Conservation (phyloP, 202 grass and related monocot species). For the Zizania palustris region DNA sequence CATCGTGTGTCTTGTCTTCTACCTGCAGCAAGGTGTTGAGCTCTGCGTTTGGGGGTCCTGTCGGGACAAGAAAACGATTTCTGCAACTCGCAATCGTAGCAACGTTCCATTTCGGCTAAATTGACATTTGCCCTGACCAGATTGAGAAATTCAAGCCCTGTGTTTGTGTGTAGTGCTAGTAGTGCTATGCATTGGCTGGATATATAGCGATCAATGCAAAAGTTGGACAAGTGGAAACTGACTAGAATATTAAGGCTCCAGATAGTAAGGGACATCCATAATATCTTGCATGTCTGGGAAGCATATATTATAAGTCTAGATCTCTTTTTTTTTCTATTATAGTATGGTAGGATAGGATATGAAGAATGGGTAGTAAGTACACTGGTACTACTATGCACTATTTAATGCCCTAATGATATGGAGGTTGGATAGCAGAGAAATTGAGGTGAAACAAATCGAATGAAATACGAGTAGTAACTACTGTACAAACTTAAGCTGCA, state of each 20-base stretch:
- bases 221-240: slow-evolving; percentile 44
- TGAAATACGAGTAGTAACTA: background rate
- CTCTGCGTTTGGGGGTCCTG: slow-evolving; percentile 8
- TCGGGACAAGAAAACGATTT: background rate
- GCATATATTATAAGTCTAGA: slow-evolving; percentile 52
- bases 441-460: background rate
- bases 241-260: slow-evolving; percentile 30
- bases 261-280: slow-evolving; percentile 52
- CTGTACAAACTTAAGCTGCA: background rate
- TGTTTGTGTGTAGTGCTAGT: background rate
- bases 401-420: background rate
- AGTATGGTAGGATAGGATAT: slow-evolving; percentile 33
- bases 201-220: slow-evolving; percentile 23
- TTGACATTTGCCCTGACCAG: background rate
- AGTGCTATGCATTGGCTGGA: background rate
- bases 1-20: too few relatives aligned
- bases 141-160: background rate
- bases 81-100: too few relatives aligned
- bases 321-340: slow-evolving; percentile 47
- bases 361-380: slow-evolving; percentile 29
- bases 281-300: slow-evolving; percentile 41
- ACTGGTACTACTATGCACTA: slow-evolving; percentile 30
- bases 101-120: too few relatives aligned
- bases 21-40: too few relatives aligned
- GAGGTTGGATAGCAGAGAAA: background rate